These are phyloP conservation scores for Phytophthora chlamydospora DNA, from an alignment of 352 stramenopile species.

Conservation along the genomic window DNA sequence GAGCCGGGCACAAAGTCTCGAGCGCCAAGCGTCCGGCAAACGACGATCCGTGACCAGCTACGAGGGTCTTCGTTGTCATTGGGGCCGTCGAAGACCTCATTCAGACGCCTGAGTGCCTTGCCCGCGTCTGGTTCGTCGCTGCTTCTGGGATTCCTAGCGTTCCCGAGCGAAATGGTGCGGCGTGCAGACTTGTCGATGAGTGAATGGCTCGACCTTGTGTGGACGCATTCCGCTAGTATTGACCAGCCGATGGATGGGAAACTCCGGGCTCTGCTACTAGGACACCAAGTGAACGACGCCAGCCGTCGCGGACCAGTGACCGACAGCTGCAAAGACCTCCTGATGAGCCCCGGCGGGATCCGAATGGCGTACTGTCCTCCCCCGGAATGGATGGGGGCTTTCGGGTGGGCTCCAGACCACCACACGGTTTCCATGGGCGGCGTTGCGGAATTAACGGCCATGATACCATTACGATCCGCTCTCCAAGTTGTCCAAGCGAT, in stretches of 20 bases:
- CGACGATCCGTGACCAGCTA: constrained; percentile 15
- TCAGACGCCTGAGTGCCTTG: constrained; percentile 5
- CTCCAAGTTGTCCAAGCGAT: constrained; percentile 22
- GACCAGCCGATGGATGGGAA: constrained; percentile 22
- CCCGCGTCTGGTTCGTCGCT: neutral
- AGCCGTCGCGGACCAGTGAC: constrained; percentile 16
- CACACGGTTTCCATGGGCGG: neutral
- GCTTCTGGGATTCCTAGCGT: constrained; percentile 24
- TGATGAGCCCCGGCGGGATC: neutral
- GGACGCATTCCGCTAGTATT: constrained; percentile 31
- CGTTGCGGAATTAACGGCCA: constrained; percentile 7
- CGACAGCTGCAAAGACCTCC: constrained; percentile 14
- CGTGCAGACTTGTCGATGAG: constrained; percentile 18
- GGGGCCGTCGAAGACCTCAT: constrained; percentile 1
- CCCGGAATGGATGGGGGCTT: constrained; percentile 25
- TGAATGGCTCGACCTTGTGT: constrained; percentile 46
- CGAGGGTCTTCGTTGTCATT: neutral
- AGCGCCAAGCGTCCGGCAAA: constrained; percentile 13
- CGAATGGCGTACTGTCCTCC: neutral
- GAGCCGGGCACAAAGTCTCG: neutral
- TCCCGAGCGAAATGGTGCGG: constrained; percentile 27
- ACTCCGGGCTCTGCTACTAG: constrained; percentile 26
- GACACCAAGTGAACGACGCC: neutral
- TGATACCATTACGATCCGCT: constrained; percentile 11
- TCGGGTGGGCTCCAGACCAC: constrained; percentile 19